Evolutionary conservation across 2,329 filamentous ascomycete species (phyloP).

Genomic region (Salinomyces thailandicus): DNA sequence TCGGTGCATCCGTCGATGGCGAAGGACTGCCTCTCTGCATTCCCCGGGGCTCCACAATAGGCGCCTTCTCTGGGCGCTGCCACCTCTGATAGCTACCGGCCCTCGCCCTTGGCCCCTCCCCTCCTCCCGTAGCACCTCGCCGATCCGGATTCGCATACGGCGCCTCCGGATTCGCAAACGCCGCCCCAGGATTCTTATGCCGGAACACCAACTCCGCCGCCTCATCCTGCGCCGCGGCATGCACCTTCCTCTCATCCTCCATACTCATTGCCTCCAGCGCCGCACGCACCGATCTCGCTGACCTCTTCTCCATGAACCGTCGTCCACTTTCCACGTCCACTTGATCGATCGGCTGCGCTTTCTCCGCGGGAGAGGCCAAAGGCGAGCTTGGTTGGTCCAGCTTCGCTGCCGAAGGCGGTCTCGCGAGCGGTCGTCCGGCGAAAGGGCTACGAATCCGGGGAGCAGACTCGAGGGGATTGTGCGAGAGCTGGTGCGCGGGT

Average conservation of each 20-base stretch:
- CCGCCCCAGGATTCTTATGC: conserved; percentile 58
- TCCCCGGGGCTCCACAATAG: conserved; percentile 1
- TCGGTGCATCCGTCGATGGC: conserved; percentile 5
- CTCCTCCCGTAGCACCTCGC: conserved; percentile 30
- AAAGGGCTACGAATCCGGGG: conserved; percentile 15
- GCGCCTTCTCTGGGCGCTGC: conserved; percentile 26
- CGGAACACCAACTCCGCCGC: conserved; percentile 70
- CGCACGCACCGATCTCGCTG: conserved; percentile 57
- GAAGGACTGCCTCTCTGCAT: conserved; percentile 5
- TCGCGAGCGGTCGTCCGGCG: conserved; percentile 23
- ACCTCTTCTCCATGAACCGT: conserved; percentile 72
- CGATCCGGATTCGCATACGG: conserved; percentile 32
- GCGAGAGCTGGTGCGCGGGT: conserved; percentile 17
- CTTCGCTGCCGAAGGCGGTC: conserved; percentile 12
- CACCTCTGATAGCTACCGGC: conserved; percentile 54
- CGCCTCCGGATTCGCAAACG: conserved; percentile 46
- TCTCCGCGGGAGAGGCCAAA: neutral
- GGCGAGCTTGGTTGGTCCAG: neutral
- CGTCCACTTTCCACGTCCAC: conserved; percentile 64
- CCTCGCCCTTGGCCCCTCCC: neutral
- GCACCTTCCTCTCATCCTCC: conserved; percentile 53
- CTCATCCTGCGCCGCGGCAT: conserved; percentile 62
- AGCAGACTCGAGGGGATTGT: conserved; percentile 12
- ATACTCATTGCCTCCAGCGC: conserved; percentile 66
- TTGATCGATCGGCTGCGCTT: conserved; percentile 47